Percentiles rank a stretch among this genome's conserved stretches.
These are phyloP conservation scores for Penicillium riverlandense DNA, from an alignment of 495 filamentous ascomycete species.

Conservation along the genomic window DNA sequence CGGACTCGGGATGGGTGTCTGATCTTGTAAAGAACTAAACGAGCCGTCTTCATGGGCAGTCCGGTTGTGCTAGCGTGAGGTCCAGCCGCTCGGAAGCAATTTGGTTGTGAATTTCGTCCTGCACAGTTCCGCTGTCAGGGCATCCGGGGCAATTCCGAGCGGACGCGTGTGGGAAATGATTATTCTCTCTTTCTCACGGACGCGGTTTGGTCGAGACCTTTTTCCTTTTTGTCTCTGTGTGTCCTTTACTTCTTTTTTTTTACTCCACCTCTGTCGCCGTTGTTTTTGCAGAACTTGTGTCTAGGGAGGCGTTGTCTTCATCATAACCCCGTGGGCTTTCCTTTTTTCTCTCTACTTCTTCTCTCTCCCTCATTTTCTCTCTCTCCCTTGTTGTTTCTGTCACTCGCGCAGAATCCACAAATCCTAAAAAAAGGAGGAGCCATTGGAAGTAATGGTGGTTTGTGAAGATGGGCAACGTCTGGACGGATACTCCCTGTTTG, in stretches of 20 bases:
- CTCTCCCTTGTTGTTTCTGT: slow-evolving; percentile 7
- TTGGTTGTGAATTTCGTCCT: slow-evolving; percentile 13
- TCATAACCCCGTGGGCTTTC: slow-evolving; percentile 42
- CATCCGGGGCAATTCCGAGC: no score
- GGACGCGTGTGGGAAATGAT: no score
- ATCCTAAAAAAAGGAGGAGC: slow-evolving; percentile 18
- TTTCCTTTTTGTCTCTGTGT: slow-evolving; percentile 19
- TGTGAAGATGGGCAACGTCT: slow-evolving; percentile 8
- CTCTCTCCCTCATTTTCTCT: not conserved
- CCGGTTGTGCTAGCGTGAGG: no score
- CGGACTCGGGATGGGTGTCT: slow-evolving; percentile 40
- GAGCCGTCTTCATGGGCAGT: slow-evolving; percentile 5
- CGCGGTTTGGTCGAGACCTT: slow-evolving; percentile 18
- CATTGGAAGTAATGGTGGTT: slow-evolving; percentile 8
- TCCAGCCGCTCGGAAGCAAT: no score
- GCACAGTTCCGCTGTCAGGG: no score
- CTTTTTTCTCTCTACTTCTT: slow-evolving; percentile 23
- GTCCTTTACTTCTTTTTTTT: no score
- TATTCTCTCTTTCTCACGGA: not conserved
- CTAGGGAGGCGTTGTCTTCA: slow-evolving; percentile 47
- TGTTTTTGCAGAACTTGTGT: slow-evolving; percentile 40
- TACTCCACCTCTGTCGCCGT: no score
- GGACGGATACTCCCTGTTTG: slow-evolving; percentile 10
- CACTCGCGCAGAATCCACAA: slow-evolving; percentile 17
- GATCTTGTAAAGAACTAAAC: slow-evolving; percentile 64